A percentile compares a stretch with the other conserved stretches of the same genome.
Evolutionary conservation across 2,329 filamentous ascomycete species (phyloP).

Genomic region (Cylindrodendrum hubeiense): DNA sequence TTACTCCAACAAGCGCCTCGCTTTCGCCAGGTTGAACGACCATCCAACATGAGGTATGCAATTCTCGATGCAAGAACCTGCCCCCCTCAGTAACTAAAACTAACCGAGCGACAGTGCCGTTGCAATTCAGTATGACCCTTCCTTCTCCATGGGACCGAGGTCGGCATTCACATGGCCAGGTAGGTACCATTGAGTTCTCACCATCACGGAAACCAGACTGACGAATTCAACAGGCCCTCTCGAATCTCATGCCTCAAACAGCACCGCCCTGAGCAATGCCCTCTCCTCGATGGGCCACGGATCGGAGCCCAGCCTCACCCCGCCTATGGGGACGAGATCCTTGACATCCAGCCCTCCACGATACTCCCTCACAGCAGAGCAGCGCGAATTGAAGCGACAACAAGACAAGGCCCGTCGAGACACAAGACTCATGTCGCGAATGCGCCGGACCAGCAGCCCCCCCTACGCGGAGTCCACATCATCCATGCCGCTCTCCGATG

Average conservation of each 20-base stretch:
- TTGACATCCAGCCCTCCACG: slow-evolving; percentile 70
- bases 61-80: neutral
- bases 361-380: slow-evolving; percentile 66
- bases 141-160: slow-evolving; percentile 64
- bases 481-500: slow-evolving; percentile 52
- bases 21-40: slow-evolving; percentile 28
- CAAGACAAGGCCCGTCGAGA: slow-evolving; percentile 70
- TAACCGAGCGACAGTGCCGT: slow-evolving; percentile 55
- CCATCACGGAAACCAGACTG: slow-evolving; percentile 2
- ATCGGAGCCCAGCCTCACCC: slow-evolving; percentile 65
- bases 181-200: slow-evolving; percentile 41
- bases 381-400: slow-evolving; percentile 72
- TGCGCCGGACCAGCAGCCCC: slow-evolving; percentile 64
- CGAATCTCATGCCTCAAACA: slow-evolving; percentile 49
- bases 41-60: slow-evolving; percentile 41
- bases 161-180: slow-evolving; percentile 65
- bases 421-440: slow-evolving; percentile 65
- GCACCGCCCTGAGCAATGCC: slow-evolving; percentile 58
- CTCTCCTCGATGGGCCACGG: slow-evolving; percentile 58
- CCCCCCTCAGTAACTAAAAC: slow-evolving; percentile 30
- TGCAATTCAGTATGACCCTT: slow-evolving; percentile 64
- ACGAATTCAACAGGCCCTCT: slow-evolving; percentile 44
- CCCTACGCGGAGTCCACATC: slow-evolving; percentile 56
- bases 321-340: slow-evolving; percentile 63
- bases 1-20: slow-evolving; percentile 28